Base-by-base conservation (phyloP, 768 basidiomycete species). In the Pulveroboletus frians region DNA sequence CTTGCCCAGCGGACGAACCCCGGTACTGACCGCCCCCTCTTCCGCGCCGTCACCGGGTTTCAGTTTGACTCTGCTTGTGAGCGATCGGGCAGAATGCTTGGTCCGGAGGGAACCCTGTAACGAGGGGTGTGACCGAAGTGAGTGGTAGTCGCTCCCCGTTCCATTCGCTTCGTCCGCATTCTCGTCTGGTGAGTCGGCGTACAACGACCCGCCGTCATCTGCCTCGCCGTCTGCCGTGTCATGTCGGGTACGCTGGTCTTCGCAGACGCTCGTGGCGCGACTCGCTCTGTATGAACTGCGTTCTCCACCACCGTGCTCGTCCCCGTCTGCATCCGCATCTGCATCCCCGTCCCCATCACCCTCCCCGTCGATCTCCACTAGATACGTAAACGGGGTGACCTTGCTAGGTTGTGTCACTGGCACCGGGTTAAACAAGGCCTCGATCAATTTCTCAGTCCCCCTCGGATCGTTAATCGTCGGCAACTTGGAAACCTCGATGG, bases 391-490 rank as follows among this genome's bases (percentile, higher is more conserved):
- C 5, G 71, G 72, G 5, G 58, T 65, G 17, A 67, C 51, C 35
- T 49, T 50, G 30, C 21, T 43, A 1, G 47, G 51, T 5, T 55
- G 55, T 2, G 69, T 70, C 9, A 77, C 77, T 2, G 73, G 75
- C 2, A 74, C 73, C 2, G 88, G 88, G 57, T 91, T 91, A 63
- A 91, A 91, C 21, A 91, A 63, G 5, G 85, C 81, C 47, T 91
- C 88, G 60, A 90, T 89, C 36, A 91, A 73, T 32, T 73, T 73
- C 61, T 87, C 86, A 0, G 87, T 89, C 13, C 80, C 79, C 43
- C 77, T 77, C 2, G 82, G 76, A 1, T 84, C 82, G 52, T 77
- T 74, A 4, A 78, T 76, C 15, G 69, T 61, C 2, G 81, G 80
- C 7, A 85, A 72, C 21, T 59, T 59, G 49, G 67, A 55, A 9